Percentiles rank a stretch among this genome's conserved stretches.
These are phyloP conservation scores for Elsinoe necatrix DNA, from an alignment of 2,329 filamentous ascomycete genomes.

Conservation along the genomic window DNA sequence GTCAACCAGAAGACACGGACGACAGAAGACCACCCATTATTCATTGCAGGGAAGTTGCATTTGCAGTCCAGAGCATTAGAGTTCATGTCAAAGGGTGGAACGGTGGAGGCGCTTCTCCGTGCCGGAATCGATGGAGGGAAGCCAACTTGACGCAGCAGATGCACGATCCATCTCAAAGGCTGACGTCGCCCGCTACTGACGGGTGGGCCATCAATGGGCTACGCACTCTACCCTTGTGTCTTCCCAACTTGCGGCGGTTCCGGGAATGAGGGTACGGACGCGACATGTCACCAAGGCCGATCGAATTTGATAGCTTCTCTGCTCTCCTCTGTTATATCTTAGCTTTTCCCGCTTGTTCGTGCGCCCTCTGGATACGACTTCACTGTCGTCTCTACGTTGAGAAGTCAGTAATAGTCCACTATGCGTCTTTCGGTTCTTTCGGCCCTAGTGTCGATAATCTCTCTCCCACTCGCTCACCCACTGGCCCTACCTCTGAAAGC, in stretches of 20 bases:
- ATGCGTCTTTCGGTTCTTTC: neutral
- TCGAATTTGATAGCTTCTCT: conserved; percentile 2
- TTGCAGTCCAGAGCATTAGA: neutral
- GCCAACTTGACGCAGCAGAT: conserved; percentile 1
- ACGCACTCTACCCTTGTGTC: neutral
- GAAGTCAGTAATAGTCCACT: neutral
- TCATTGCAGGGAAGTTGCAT: neutral
- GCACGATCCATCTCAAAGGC: neutral
- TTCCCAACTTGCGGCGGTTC: conserved; percentile 2
- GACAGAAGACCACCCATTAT: neutral
- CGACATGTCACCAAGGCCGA: neutral
- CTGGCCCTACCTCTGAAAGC: neutral
- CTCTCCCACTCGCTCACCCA: neutral
- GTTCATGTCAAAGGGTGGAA: conserved; percentile 1
- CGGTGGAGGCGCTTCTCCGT: neutral
- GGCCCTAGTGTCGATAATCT: neutral
- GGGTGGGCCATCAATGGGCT: neutral
- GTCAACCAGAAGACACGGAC: neutral
- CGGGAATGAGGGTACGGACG: conserved; percentile 4
- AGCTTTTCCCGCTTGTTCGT: neutral
- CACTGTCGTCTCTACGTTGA: neutral
- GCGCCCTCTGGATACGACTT: neutral
- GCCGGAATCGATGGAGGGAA: neutral
- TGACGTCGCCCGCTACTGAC: neutral
- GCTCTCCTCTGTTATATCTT: neutral